Conservation (phyloP, 2,329 filamentous ascomycete species). For the Amphichorda felina region DNA sequence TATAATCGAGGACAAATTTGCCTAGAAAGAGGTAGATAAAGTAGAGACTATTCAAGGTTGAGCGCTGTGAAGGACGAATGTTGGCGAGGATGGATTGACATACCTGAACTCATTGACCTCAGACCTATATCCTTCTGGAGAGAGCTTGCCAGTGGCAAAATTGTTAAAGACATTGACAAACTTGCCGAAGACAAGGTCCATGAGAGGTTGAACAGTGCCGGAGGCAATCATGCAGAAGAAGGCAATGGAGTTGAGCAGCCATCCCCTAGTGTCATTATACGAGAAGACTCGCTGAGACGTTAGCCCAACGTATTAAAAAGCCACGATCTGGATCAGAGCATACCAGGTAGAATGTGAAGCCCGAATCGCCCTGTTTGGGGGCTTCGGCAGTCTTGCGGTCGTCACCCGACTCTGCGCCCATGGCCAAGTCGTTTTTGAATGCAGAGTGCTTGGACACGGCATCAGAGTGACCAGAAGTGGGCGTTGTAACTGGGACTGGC, state of each 20-base stretch:
- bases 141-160: conserved; percentile 35
- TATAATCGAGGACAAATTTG: conserved; percentile 40
- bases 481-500: too few species aligned
- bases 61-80: background rate
- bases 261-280: conserved; percentile 25
- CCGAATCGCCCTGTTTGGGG: background rate
- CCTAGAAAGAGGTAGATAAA: conserved; percentile 47
- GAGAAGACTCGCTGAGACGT: conserved; percentile 20
- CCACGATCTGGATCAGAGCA: background rate
- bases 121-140: conserved; percentile 33
- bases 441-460: too few species aligned
- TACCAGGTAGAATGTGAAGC: background rate
- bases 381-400: too few species aligned
- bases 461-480: too few species aligned
- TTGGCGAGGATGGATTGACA: conserved; percentile 8
- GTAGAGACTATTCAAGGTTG: conserved; percentile 26
- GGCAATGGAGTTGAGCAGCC: conserved; percentile 21
- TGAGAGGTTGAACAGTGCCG: conserved; percentile 33
- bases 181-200: conserved; percentile 47
- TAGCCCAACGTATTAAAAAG: background rate
- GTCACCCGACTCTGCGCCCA: too few species aligned
- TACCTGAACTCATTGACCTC: conserved; percentile 33
- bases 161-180: conserved; percentile 42
- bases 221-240: conserved; percentile 22
- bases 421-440: too few species aligned